Evolutionary conservation across 441 rosid genomes (phyloP), one percentile per base, ranked within the genome.

Genomic region (Lagerstroemia fauriei): DNA sequence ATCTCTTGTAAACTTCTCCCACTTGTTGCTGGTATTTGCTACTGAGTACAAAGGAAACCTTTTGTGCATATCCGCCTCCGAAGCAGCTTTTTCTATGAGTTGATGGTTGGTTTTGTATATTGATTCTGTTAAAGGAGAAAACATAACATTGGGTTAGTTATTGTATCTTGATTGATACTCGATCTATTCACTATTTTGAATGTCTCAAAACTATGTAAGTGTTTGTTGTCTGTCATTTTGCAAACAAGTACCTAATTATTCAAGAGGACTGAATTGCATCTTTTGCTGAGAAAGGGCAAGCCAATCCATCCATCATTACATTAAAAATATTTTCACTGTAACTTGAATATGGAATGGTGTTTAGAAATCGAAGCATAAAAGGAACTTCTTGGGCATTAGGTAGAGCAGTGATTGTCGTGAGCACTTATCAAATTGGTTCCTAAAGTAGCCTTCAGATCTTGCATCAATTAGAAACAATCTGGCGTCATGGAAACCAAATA

Each of bases 1-100:
- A 92, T 47, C 75, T 88, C 83, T 83, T 68, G 14, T 76, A 44
- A 85, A 66, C 71, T 50, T 51, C 34, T 32, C 2, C 34, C 31
- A 22, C 34, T 69, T 8, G 22, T 34, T 3, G 24, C 46, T 69
- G 22, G 24, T 31, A 32, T 32, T 32, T 69, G 73, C 73, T 29
- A 34, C 25, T 16, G 73, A 69, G 17, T 31, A 34, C 25, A 32
- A 14, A 34, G 44, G 73, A 34, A 32, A 18, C 9, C 2, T 6
- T 7, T 31, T 17, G 16, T 69, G 46, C 34, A 69, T 34, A 22
- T 31, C 34, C 34, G 38, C 7, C 70, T 65, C 70, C 27, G 34
- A 65, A 65, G 18, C 27, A 65, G 70, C 70, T 65, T 27, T 27
- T 27, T 11, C 70, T 20, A 12, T 29, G 38, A 27, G 38, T 3